Evolutionary conservation across 352 stramenopile species (phyloP), one percentile per base, ranked within the genome.

Genomic region (Globisporangium megalacanthum): DNA sequence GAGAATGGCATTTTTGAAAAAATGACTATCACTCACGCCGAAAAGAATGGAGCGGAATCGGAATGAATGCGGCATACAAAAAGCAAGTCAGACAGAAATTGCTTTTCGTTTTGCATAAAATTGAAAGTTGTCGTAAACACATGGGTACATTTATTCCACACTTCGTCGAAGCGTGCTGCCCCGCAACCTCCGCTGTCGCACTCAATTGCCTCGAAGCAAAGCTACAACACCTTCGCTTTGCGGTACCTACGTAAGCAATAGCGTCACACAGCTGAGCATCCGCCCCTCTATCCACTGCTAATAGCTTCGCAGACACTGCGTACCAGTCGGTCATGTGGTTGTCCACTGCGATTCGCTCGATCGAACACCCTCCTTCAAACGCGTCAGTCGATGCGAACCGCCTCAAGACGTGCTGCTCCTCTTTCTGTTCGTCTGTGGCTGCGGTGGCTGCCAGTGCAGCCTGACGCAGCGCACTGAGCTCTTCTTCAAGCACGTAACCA

Each of bases 401-500:
- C 14, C 36, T n/a, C 6, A 11, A 6, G 0, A 25, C 4, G 41
- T 3, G 19, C 6, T 3, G 19, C 6, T 0, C 41, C 4, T 29
- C 25, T 46, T 46, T 5, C 11, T 17, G 13, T 14, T 17, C 13
- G 14, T n/a, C 15, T 20, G 1, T 29, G 25, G 25, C 25, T 4
- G 25, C 4, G 25, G 25, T 29, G 25, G 25, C 25, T 8, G 15
- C 15, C 41, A 20, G 41, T n/a, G 13, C 25, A 29, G 25, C 25
- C 25, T n/a, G 41, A 20, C 41, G 41, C 15, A 46, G 41, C 6
- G 6, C 14, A 0, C 19, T 62, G 6, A 89, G 64, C 42, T 91
- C 80, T 14, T 88, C 78, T 62, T 92, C 85, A 2, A 94, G 72
- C 25, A 92, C 79, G 49, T 94, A 94, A 8, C 85, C 85, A 6